Evolutionary conservation across 768 basidiomycete species (phyloP), one percentile per base, ranked within the genome.

Genomic region (Tulasnella sp.): DNA sequence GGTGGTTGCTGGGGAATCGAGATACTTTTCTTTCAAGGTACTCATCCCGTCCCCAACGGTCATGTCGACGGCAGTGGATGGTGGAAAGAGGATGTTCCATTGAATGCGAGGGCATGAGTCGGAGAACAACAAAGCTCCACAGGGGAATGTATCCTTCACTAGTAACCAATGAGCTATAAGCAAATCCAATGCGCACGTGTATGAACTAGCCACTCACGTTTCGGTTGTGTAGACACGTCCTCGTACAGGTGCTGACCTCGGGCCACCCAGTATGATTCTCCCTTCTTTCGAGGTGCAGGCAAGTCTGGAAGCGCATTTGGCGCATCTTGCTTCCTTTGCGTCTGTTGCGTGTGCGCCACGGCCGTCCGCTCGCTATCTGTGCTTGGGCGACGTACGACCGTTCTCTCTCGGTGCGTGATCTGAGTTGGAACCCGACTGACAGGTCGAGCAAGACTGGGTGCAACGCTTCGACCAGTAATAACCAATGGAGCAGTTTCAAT

Each of bases 51-150:
- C 64, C 28, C 31, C 64, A 14, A 69, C 34, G 5, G 64, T 31
- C 31, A 69, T 37, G 12, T 28, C 64, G 64, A 69, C 64, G 1
- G 64, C 64, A 16, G 64, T 69, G 16, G 64, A 69, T 18, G 64
- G 64, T 37, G 64, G 64, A 69, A 69, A 37, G 28, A 69, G 64
- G 31, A 69, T 37, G 64, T 69, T 69, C 64, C 64, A 69, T 14
- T 14, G 28, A 20, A 69, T 69, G 18, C 64, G 31, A 11, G 64
- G 64, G 28, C 64, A 37, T 16, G 64, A 69, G 14, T 69, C 34
- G 64, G 64, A 69, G 64, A 69, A 69, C 64, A 28, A 0, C 64
- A 69, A 37, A 5, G 64, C 28, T 34, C 34, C 64, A 28, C 31
- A 69, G 31, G 64, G 64, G 14, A 69, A 69, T 37, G 64, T 69